phyloP scores from a whole-genome alignment of 2,329 filamentous ascomycete species.

The Ilyonectria sp. region DNA sequence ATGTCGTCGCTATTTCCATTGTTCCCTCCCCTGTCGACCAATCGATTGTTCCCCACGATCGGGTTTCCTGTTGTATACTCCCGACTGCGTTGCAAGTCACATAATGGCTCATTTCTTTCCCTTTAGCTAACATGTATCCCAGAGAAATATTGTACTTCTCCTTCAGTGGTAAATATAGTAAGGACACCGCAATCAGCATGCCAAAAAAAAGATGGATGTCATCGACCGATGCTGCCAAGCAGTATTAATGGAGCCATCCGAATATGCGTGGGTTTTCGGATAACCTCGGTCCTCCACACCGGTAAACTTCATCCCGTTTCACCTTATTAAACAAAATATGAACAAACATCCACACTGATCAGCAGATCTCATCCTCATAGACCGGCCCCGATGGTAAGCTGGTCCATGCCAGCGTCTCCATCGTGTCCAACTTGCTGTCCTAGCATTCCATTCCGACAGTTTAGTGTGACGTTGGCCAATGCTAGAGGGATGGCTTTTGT shows the following conservation, averaged over 20 bases:
- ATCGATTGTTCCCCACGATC: background rate
- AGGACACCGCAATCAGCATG: background rate
- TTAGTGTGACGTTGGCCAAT: constrained; percentile 6
- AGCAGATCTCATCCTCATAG: background rate
- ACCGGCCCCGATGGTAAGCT: background rate
- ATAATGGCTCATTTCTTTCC: background rate
- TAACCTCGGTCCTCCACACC: background rate
- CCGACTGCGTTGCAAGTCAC: background rate
- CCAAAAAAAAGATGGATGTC: background rate
- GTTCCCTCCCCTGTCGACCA: no score
- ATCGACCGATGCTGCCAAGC: background rate
- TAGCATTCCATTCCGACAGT: constrained; percentile 8
- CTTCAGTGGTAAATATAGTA: no score
- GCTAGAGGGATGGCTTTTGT: background rate
- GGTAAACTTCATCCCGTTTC: background rate
- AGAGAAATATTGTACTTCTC: no score
- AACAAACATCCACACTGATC: background rate
- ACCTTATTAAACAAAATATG: background rate
- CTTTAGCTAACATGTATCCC: no score
- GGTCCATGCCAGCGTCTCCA: constrained; percentile 12
- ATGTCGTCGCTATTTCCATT: background rate
- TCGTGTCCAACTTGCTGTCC: background rate
- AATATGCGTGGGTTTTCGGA: background rate
- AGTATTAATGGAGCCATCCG: background rate
- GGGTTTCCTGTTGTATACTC: background rate